Evolutionary conservation across 495 filamentous ascomycete species (phyloP), one percentile per base, ranked within the genome.

Genomic region (Daldinia bambusicola): DNA sequence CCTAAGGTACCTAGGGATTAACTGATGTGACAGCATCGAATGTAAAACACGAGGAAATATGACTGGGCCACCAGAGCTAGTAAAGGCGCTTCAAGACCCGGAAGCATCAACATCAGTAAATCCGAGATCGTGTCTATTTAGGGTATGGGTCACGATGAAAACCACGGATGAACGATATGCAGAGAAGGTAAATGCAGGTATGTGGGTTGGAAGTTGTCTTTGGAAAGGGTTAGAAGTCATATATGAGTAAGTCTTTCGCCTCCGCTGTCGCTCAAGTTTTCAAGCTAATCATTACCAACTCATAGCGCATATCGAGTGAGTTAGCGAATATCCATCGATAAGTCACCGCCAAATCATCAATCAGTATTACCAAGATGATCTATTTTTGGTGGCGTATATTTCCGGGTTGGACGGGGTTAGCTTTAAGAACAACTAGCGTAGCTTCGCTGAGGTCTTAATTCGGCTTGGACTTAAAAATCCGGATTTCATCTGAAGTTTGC

Each of bases 191-290:
- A 89, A 89, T 74, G 85, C 84, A 4, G 80, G 86, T 30, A 86
- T 89, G 84, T 89, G 88, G 88, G 77, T 89, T 41, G 85, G 84
- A 45, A 88, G 86, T 66, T 87, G 87, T 45, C 83, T 87, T 67
- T 84, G 86, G 74, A 81, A 83, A 58, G 85, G 85, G 32, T 84
- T 85, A 57, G 88, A 89, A 80, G 81, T 79, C 22, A 64, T 79
- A 36, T 74, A 71, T 36, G 77, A 79, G 76, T 78, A 60, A 61
- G 76, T 73, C 45, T 60, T 6, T 40, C 40, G 32, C n/a, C 38
- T 26, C 36, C 13, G 1, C 34, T 0, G 4, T 43, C 41, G 26
- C 34, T 30, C 43, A 5, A 32, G 10, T 31, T 18, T 18, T 4
- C 9, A 1, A 41, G 61, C 63, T 64, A 61, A 68, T 6, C 8